Evolutionary conservation across 306 rosid genomes (phyloP).

Genomic region (Myrica gale): DNA sequence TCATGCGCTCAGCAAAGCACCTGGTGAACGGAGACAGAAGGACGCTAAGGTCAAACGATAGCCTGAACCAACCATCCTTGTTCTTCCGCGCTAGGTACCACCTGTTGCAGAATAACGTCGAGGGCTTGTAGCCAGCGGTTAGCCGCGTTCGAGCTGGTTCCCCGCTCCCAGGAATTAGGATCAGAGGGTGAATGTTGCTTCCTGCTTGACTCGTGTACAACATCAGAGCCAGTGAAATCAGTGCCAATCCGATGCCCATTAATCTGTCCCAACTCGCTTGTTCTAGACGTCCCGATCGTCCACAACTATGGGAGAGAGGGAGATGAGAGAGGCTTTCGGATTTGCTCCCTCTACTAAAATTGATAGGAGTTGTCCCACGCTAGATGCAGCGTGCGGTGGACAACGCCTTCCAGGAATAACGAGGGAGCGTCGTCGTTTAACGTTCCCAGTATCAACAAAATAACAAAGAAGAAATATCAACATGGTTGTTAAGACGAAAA

Average conservation of each 20-base stretch:
- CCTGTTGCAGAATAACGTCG: conserved; percentile 50
- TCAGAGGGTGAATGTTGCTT: conserved; percentile 54
- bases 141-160: conserved; percentile 74
- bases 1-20: conserved; percentile 87
- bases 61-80: conserved; percentile 73
- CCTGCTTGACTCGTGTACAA: conserved; percentile 45
- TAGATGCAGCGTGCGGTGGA: too few relatives aligned
- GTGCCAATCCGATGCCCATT: conserved; percentile 3
- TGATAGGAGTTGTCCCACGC: too few relatives aligned
- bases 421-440: too few relatives aligned
- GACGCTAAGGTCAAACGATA: conserved; percentile 77
- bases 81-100: conserved; percentile 58
- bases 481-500: too few relatives aligned
- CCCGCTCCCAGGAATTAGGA: conserved; percentile 86
- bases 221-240: conserved; percentile 38
- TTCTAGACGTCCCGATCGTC: too few relatives aligned
- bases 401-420: too few relatives aligned
- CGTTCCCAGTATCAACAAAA: too few relatives aligned
- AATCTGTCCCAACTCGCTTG: conserved; percentile 25
- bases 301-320: too few relatives aligned
- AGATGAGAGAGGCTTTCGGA: too few relatives aligned
- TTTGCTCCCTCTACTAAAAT: too few relatives aligned
- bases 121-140: conserved; percentile 50
- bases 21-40: conserved; percentile 63
- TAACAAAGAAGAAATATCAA: too few relatives aligned